Base-by-base conservation (phyloP, 2,329 filamentous ascomycete genomes). In the Lecanicillium sp. region DNA sequence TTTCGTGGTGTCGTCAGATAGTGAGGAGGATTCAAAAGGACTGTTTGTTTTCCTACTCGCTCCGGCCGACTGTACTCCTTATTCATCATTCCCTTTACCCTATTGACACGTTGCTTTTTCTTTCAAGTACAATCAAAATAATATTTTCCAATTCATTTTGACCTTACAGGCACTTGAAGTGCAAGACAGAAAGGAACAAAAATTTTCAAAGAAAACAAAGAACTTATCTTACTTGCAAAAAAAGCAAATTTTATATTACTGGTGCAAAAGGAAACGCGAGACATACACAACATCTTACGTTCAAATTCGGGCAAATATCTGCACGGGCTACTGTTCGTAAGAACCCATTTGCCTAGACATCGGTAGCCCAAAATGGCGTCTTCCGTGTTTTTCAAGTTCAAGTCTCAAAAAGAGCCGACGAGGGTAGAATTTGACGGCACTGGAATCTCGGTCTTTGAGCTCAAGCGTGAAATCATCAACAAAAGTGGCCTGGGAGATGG, bases 321-420 rank as follows among this genome's bases (percentile, higher is more conserved):
- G 19, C 25, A 12, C 14, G 28, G 16, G 30, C 16, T 16, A 33
- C 30, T 17, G n/a, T 19, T n/a, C 8, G 12, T 30, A 30, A 30
- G 29, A 15, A 30, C 6, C 29, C 8, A n/a, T n/a, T 13, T 30
- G 8, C 17, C 17, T 22, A 9, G 11, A 18, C 17, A 8, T 33
- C 18, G 18, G 30, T 15, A 18, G 18, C 30, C 13, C 35, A 78
- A 56, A 56, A 95, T 95, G 89, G 79, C 87, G 59, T 95, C 92
- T 41, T 96, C 89, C 50, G 92, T 98, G 58, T 96, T 95, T 68
- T 98, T 95, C 85, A 95, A 95, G 69, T 98, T 98, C 81, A 96
- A 95, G 69, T 96, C 90, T 52, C 88, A 94, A 60, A 95, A 88
- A 69, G 92, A 96, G 59, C 86, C 88, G 44, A 87, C 87, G 42